Evolutionary conservation across 2,329 filamentous ascomycete species (phyloP).

Genomic region (Zelopaecilomyces penicillatus): DNA sequence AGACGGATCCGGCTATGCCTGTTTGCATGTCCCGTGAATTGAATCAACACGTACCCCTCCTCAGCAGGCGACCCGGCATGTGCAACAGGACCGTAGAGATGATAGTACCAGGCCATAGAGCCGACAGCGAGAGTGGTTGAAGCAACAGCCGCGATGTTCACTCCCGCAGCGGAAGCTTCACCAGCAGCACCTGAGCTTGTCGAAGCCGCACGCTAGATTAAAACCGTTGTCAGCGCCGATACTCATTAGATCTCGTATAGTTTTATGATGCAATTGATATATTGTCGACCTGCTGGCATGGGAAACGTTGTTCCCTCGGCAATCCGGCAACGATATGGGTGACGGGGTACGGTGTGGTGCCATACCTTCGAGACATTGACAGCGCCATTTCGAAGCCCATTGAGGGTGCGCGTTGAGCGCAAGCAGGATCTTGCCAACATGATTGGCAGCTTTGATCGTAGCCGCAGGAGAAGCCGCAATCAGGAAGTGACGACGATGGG

Average conservation of each 20-base stretch:
- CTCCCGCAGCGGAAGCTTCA: slow-evolving; percentile 63
- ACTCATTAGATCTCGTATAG: slow-evolving; percentile 10
- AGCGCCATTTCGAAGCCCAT: slow-evolving; percentile 65
- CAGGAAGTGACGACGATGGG: slow-evolving; percentile 26
- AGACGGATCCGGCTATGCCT: neutral
- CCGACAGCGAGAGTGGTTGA: slow-evolving; percentile 82
- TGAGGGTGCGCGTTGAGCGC: slow-evolving; percentile 80
- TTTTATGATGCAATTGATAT: slow-evolving; percentile 21
- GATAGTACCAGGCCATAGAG: slow-evolving; percentile 94
- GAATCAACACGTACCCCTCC: slow-evolving; percentile 74
- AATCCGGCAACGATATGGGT: slow-evolving; percentile 21
- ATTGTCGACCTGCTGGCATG: slow-evolving; percentile 14
- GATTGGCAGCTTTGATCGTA: slow-evolving; percentile 41
- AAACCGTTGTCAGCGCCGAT: slow-evolving; percentile 30
- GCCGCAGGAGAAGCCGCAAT: slow-evolving; percentile 29
- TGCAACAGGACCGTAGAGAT: slow-evolving; percentile 82
- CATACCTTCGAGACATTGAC: slow-evolving; percentile 69
- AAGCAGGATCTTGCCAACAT: slow-evolving; percentile 93
- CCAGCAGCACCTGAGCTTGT: slow-evolving; percentile 65
- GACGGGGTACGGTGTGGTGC: slow-evolving; percentile 20
- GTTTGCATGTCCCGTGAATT: neutral
- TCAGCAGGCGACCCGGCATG: slow-evolving; percentile 88
- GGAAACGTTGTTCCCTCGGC: slow-evolving; percentile 26
- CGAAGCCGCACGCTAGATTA: slow-evolving; percentile 54
- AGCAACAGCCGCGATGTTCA: slow-evolving; percentile 79